A percentile compares a stretch with the other conserved stretches of the same genome.
These are phyloP conservation scores for Acacia concinna DNA, from an alignment of 331 rosid species.

Conservation along the genomic window DNA sequence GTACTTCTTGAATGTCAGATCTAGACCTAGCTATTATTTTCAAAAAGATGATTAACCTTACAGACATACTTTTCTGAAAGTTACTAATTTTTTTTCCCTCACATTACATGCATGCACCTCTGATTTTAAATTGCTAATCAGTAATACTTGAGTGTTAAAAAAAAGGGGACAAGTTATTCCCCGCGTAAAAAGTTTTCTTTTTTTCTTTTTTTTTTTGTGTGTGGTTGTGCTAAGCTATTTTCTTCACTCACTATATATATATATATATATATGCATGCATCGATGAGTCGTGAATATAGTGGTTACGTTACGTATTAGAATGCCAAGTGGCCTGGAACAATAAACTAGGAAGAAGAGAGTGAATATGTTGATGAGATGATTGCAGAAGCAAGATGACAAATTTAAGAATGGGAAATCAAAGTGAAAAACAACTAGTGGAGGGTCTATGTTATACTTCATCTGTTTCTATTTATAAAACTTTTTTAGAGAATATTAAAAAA, in stretches of 20 bases:
- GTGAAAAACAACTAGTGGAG: background rate
- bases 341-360: background rate
- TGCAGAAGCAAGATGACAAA: background rate
- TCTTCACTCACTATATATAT: background rate
- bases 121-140: background rate
- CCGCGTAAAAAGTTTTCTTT: background rate
- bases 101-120: background rate
- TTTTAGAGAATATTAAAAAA: too few relatives aligned
- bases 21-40: background rate
- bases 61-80: background rate
- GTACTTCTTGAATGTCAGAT: background rate
- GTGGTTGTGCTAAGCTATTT: background rate
- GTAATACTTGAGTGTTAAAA: background rate
- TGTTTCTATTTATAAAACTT: too few relatives aligned
- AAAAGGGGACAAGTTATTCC: background rate
- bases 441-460: too few relatives aligned
- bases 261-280: background rate
- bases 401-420: background rate
- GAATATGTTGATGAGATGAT: background rate
- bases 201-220: too few relatives aligned
- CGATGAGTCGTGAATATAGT: background rate
- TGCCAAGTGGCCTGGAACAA: background rate
- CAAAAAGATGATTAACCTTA: background rate
- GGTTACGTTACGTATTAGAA: background rate
- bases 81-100: background rate